Base-by-base conservation (phyloP, 345 rosid genomes). In the Linum lewisii region DNA sequence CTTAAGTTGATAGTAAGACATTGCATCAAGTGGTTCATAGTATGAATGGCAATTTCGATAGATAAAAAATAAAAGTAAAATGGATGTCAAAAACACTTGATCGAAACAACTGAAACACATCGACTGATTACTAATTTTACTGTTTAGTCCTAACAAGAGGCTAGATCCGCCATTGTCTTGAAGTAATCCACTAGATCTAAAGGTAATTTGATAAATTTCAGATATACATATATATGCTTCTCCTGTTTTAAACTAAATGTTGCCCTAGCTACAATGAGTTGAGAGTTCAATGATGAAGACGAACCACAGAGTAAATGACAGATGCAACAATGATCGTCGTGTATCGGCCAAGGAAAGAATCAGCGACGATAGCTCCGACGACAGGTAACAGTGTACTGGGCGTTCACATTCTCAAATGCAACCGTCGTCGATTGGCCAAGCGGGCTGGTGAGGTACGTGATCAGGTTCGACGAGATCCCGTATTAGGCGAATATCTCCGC, bases 301-400 rank as follows among this genome's bases (percentile, higher is more conserved):
- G 9, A 14, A 38, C 70, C 45, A 59, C 22, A 2, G 53, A 25
- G 54, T 66, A 66, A 52, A 66, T 24, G 5, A 66, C 3, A 15
- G 70, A 66, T 2, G 70, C 59, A 25, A 52, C 13, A 44, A 66
- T 9, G 25, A 66, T 53, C 7, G 70, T 59, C 16, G 51, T 24
- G 59, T 59, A 66, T 2, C 70, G 63, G 59, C 70, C 70, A 7
- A 60, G 64, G 47, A 38, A 59, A 7, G 60, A 66, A 25, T 66
- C 70, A 11, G 70, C 70, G 22, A 66, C 32, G 4, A 66, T 2
- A 3, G 54, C 70, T 7, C 64, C 64, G 4, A 66, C 13, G 3
- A 66, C 26, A 0, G 70, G 70, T 59, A 60, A 49, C 50, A 66
- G 51, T 0, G 59, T n/a, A 36, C 64, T 58, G 52, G 6, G 53